A percentile compares a stretch with the other conserved stretches of the same genome.
Conservation (phyloP, 169 alveolate species). For the Plasmodium blacklocki region DNA sequence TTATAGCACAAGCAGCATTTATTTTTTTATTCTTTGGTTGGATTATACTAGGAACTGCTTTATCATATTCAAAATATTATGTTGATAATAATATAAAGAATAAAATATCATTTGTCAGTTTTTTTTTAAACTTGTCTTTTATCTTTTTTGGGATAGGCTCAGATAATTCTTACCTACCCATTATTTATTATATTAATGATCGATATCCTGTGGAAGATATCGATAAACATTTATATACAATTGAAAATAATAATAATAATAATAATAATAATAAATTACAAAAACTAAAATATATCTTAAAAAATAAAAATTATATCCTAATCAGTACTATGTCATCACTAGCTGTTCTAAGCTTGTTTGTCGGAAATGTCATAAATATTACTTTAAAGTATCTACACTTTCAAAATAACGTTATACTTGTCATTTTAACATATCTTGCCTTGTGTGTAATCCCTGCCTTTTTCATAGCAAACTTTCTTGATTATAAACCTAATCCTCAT, state of each 20-base stretch:
- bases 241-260: not conserved
- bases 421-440: slow-evolving; percentile 14
- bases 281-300: slow-evolving; percentile 13
- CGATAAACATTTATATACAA: not conserved
- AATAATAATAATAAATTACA: slow-evolving; percentile 13
- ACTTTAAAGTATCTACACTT: slow-evolving; percentile 4
- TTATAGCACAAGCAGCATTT: slow-evolving; percentile 41
- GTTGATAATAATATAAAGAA: not conserved
- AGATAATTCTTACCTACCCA: slow-evolving; percentile 62
- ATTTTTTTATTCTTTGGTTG: slow-evolving; percentile 39
- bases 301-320: slow-evolving; percentile 68
- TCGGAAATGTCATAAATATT: slow-evolving; percentile 32
- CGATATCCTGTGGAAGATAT: slow-evolving; percentile 33
- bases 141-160: slow-evolving; percentile 67
- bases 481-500: not conserved
- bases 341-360: slow-evolving; percentile 67
- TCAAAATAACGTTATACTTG: slow-evolving; percentile 32
- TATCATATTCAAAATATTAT: slow-evolving; percentile 28
- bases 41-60: slow-evolving; percentile 17
- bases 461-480: slow-evolving; percentile 40
- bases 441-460: slow-evolving; percentile 51
- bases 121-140: slow-evolving; percentile 32
- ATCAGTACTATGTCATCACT: slow-evolving; percentile 71
- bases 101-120: slow-evolving; percentile 12
- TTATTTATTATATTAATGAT: slow-evolving; percentile 69